Conservation (phyloP, 345 rosid genomes). For the Sonneratia alba region DNA sequence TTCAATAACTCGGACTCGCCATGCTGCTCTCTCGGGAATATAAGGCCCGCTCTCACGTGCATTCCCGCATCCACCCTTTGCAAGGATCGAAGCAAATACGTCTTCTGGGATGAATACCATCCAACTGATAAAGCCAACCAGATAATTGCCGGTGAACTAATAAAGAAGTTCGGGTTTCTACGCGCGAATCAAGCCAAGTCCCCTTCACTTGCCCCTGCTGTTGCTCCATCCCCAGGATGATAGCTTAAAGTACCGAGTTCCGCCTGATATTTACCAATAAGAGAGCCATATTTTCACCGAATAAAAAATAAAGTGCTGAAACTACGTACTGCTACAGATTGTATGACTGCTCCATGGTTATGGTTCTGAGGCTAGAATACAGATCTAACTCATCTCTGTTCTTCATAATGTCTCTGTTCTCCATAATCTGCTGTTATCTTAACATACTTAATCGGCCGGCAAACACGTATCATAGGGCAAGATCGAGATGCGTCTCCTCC, state of each 20-base stretch:
- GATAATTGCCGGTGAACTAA: slow-evolving; percentile 70
- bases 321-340: too few relatives aligned
- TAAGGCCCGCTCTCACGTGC: slow-evolving; percentile 84
- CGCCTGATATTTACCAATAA: neutral
- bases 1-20: slow-evolving; percentile 73
- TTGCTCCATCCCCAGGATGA: slow-evolving; percentile 25
- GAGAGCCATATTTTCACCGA: slow-evolving; percentile 2
- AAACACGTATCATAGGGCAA: too few relatives aligned
- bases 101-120: slow-evolving; percentile 98
- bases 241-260: neutral
- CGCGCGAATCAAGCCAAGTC: slow-evolving; percentile 16
- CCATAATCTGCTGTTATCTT: too few relatives aligned
- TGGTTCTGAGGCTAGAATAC: too few relatives aligned
- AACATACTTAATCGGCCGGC: too few relatives aligned
- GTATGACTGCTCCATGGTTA: too few relatives aligned
- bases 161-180: slow-evolving; percentile 56
- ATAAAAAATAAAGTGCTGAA: neutral
- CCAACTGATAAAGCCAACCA: slow-evolving; percentile 77
- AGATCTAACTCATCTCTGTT: too few relatives aligned
- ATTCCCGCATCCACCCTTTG: slow-evolving; percentile 76
- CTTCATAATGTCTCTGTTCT: too few relatives aligned
- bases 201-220: slow-evolving; percentile 40
- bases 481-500: too few relatives aligned
- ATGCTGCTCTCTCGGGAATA: slow-evolving; percentile 79
- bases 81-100: slow-evolving; percentile 72